phyloP scores from a whole-genome alignment of 371 early-diverging fungal species.

The Rhizopus delemar region DNA sequence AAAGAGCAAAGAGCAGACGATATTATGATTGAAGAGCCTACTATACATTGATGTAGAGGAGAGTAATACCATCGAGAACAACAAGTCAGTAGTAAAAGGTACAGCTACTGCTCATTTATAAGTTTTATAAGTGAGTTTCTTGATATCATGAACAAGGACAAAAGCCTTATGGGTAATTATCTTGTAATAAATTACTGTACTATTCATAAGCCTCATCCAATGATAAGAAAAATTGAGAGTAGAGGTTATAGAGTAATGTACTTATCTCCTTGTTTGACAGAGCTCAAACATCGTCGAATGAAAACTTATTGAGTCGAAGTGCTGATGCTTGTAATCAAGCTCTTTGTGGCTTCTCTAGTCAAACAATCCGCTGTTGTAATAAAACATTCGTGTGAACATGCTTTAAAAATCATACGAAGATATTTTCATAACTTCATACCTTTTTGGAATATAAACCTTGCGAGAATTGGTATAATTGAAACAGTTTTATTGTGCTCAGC shows the following conservation, averaged over 20 bases:
- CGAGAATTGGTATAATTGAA: too few relatives aligned
- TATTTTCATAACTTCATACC: too few relatives aligned
- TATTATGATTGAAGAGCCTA: conserved; percentile 14
- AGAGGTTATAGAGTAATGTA: conserved; percentile 17
- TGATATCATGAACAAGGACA: conserved; percentile 14
- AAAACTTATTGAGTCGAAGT: conserved; percentile 12
- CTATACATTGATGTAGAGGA: conserved; percentile 9
- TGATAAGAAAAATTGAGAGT: conserved; percentile 14
- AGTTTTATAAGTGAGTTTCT: conserved; percentile 17
- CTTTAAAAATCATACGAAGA: too few relatives aligned
- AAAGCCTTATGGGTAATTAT: conserved; percentile 12
- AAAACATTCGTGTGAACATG: too few relatives aligned
- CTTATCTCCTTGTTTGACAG: conserved; percentile 9
- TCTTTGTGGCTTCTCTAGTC: too few relatives aligned
- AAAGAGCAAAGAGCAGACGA: conserved; percentile 12
- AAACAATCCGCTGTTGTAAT: too few relatives aligned
- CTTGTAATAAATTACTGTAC: conserved; percentile 9
- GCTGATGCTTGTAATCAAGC: conserved; percentile 10
- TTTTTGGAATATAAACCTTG: too few relatives aligned
- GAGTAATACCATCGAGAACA: not conserved
- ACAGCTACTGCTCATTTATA: conserved; percentile 18
- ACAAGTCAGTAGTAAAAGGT: conserved; percentile 12
- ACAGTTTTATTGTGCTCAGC: too few relatives aligned
- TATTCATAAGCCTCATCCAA: conserved; percentile 14
- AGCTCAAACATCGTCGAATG: conserved; percentile 15